phyloP scores from a whole-genome alignment of 495 filamentous ascomycete genomes.

The Tuber umbilicatum region DNA sequence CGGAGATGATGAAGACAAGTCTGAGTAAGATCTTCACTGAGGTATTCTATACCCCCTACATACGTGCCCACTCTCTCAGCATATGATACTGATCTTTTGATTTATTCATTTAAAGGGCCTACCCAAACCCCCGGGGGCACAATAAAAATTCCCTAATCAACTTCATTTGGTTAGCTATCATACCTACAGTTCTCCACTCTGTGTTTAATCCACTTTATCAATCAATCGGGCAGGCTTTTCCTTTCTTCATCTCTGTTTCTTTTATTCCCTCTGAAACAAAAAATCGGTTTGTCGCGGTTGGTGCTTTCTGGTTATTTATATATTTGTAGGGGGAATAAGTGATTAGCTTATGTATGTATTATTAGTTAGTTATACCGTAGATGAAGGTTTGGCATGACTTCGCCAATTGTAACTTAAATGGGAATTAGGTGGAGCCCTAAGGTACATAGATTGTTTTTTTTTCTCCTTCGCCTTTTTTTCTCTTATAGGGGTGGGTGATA shows the following conservation, averaged over 20 bases:
- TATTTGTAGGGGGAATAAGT: not conserved
- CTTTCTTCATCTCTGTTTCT: not conserved
- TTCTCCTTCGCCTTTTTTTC: not conserved
- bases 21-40: constrained; percentile 59
- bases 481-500: not conserved
- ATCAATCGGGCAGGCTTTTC: not conserved
- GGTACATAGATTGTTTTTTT: not conserved
- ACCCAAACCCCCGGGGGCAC: constrained; percentile 31
- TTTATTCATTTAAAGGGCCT: constrained; percentile 26
- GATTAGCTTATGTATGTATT: constrained; percentile 5
- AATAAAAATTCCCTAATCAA: not conserved
- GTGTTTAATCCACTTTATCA: not conserved
- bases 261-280: not conserved
- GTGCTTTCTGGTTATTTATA: constrained; percentile 6
- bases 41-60: constrained; percentile 17
- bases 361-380: constrained; percentile 6
- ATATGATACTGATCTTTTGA: not conserved
- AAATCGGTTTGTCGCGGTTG: not conserved
- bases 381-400: not conserved
- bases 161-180: not conserved
- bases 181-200: not conserved
- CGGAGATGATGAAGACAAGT: constrained; percentile 81
- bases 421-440: not conserved
- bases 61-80: not conserved
- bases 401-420: not conserved